Percentiles rank a stretch among this genome's conserved stretches.
Conservation (phyloP, 345 rosid genomes). For the Eucalyptus fibrosa region DNA sequence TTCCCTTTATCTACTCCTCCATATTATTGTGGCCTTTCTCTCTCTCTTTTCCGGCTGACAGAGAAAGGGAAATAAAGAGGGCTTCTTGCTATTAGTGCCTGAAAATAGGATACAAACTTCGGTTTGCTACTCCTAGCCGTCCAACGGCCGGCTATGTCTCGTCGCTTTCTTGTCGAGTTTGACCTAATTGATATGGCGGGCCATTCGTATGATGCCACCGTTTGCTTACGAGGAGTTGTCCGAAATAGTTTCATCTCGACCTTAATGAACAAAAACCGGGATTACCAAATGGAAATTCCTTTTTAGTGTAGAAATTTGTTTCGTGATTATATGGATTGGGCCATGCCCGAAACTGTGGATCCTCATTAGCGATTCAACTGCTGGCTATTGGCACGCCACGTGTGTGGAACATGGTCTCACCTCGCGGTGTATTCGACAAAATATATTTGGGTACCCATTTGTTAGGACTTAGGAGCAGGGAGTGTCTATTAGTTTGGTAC, state of each 20-base stretch:
- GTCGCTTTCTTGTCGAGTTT: background rate
- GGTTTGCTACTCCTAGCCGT: background rate
- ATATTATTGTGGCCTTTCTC: background rate
- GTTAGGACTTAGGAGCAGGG: background rate
- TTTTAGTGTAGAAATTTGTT: background rate
- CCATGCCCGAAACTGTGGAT: no score
- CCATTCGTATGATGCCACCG: background rate
- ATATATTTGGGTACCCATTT: background rate
- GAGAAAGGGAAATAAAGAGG: background rate
- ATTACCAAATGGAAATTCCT: background rate
- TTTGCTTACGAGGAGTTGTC: background rate
- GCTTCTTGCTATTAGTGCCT: background rate
- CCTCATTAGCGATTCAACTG: no score
- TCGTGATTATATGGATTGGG: background rate
- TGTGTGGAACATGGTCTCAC: background rate
- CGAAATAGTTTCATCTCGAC: background rate
- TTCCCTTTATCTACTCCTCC: background rate
- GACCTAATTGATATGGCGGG: background rate
- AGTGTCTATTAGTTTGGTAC: background rate
- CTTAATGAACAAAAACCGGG: background rate
- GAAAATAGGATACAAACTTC: background rate
- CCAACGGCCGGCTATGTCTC: background rate
- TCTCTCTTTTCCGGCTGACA: background rate
- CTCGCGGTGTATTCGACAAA: background rate
- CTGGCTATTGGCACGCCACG: no score